Base-by-base conservation (phyloP, 768 basidiomycete genomes). In the Pholiota conissans region DNA sequence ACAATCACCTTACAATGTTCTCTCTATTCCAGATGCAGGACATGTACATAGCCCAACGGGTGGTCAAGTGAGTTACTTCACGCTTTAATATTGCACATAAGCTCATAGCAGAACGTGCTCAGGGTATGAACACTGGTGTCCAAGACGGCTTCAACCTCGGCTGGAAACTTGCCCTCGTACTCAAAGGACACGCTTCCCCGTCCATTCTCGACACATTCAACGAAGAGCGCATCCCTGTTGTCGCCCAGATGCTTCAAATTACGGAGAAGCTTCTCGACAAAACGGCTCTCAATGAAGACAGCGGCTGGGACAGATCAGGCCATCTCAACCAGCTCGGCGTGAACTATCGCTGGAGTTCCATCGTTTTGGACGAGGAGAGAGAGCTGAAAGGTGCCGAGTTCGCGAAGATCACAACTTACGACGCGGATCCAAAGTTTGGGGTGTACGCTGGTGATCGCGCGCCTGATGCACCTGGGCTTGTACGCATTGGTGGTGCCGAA, bases 261-360 rank as follows among this genome's bases (percentile, higher is more conserved):
- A 66, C 70, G 3, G 68, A 67, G 2, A 52, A 61, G 3, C 59
- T 71, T 10, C 55, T 67, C 24, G 63, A 64, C 11, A 58, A 58
- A 32, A 58, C 55, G n/a, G 37, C 54, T 0, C 45, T 18, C n/a
- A n/a, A n/a, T n/a, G n/a, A n/a, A 4, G 53, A 35, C 18, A 61
- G 54, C 8, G 53, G 56, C 3, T 71, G 65, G 67, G 57, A 67
- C 14, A 63, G 66, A 18, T 57, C 53, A 3, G 61, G 64, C 3
- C 63, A 66, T 4, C 57, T 81, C 4, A 62, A 68, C 18, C 78
- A 80, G 64, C 76, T 83, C 32, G 82, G 80, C 5, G 71, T 84
- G 35, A 84, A 84, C 66, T 84, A 79, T 62, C 74, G 84, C 9
- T 76, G 76, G 68, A 83, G 83, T 59, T 61, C 76, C 0, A 72